Conservation (phyloP, 2,329 filamentous ascomycete genomes). For the Parastagonospora nodorum region DNA sequence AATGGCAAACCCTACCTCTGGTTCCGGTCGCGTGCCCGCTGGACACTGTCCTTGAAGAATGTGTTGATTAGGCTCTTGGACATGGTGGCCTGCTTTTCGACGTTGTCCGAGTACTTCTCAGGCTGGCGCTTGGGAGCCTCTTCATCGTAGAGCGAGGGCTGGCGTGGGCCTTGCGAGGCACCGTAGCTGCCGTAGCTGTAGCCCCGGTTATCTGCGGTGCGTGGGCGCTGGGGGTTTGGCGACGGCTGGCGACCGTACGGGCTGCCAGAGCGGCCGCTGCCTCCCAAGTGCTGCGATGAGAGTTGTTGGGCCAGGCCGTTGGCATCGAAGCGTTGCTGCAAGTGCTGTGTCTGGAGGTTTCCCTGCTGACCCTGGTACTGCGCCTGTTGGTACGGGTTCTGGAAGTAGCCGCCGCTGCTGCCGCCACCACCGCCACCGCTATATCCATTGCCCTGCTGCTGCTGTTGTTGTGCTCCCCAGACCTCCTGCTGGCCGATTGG, state of each 20-base stretch:
- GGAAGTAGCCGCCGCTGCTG: constrained; percentile 56
- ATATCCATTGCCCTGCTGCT: constrained; percentile 45
- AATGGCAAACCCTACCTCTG: constrained; percentile 68
- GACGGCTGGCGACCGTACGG: constrained; percentile 73
- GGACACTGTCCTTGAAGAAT: constrained; percentile 99
- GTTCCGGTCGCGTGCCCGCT: constrained; percentile 92
- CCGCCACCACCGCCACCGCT: constrained; percentile 28
- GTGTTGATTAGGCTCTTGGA: constrained; percentile 69
- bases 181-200: constrained; percentile 68
- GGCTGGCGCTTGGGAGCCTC: constrained; percentile 79
- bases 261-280: constrained; percentile 68
- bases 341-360: constrained; percentile 56
- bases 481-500: constrained; percentile 73
- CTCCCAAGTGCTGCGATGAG: constrained; percentile 89
- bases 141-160: constrained; percentile 61
- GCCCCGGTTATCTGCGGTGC: constrained; percentile 75
- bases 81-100: constrained; percentile 73
- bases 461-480: constrained; percentile 58
- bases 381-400: constrained; percentile 53
- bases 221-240: constrained; percentile 74
- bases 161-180: constrained; percentile 69
- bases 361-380: constrained; percentile 58
- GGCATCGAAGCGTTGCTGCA: constrained; percentile 68
- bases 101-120: constrained; percentile 85
- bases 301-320: constrained; percentile 94